A percentile compares a stretch with the other conserved stretches of the same genome.
Conservation (phyloP, 805 yeast species). For the Nakazawaea populi region DNA sequence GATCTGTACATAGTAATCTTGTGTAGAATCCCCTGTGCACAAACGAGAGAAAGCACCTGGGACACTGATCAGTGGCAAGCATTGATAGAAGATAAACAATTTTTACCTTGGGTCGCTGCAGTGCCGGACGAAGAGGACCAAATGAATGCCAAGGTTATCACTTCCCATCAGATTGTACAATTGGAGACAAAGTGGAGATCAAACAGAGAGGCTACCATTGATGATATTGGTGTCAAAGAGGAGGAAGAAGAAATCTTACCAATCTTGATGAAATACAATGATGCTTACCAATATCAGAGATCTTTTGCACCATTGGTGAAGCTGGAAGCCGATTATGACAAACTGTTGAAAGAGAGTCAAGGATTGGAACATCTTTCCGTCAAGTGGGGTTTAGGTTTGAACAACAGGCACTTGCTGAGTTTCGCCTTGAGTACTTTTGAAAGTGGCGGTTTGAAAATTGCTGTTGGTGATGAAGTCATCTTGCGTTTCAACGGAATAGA, state of each 20-base stretch:
- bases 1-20: slow-evolving; percentile 82
- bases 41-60: slow-evolving; percentile 72
- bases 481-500: slow-evolving; percentile 54
- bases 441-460: slow-evolving; percentile 56
- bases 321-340: slow-evolving; percentile 77
- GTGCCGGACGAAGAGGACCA: slow-evolving; percentile 62
- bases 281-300: slow-evolving; percentile 81
- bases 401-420: slow-evolving; percentile 60
- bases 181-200: slow-evolving; percentile 81
- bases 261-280: slow-evolving; percentile 68
- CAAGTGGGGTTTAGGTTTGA: slow-evolving; percentile 65
- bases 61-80: slow-evolving; percentile 87
- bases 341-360: slow-evolving; percentile 67
- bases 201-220: slow-evolving; percentile 64
- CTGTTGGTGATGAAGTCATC: slow-evolving; percentile 80
- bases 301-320: slow-evolving; percentile 80
- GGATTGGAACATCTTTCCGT: slow-evolving; percentile 68
- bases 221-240: slow-evolving; percentile 50
- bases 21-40: slow-evolving; percentile 88
- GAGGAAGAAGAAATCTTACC: slow-evolving; percentile 61
- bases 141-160: slow-evolving; percentile 47
- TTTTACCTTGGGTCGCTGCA: slow-evolving; percentile 77
- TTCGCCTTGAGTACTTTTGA: slow-evolving; percentile 68
- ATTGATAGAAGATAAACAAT: slow-evolving; percentile 69
- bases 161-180: slow-evolving; percentile 59